Percentiles rank a stretch among this genome's conserved stretches.
Evolutionary conservation across 1,139 yeast genomes (phyloP).

Genomic region (Pichia sp.): DNA sequence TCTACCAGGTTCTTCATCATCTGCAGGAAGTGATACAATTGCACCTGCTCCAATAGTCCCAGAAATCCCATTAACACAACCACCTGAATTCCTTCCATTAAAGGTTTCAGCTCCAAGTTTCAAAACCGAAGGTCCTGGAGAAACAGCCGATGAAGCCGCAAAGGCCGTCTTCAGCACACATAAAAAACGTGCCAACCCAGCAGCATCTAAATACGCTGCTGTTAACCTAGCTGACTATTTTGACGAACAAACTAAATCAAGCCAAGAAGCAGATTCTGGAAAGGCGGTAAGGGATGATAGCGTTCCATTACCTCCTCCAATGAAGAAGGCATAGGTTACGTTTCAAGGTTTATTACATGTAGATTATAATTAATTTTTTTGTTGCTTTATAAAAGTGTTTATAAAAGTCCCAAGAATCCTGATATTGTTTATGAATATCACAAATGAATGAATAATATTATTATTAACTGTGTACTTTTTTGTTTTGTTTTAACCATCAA

Average conservation of each 20-base stretch:
- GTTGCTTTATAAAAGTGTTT: no score
- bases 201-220: conserved; percentile 3
- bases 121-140: conserved; percentile 5
- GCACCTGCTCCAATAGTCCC: background rate
- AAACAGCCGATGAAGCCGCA: conserved; percentile 16
- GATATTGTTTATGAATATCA: background rate
- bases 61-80: conserved; percentile 11
- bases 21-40: background rate
- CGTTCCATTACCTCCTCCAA: conserved; percentile 15
- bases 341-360: background rate
- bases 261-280: conserved; percentile 3
- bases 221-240: conserved; percentile 14
- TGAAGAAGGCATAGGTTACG: conserved; percentile 2
- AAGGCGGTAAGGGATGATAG: background rate
- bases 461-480: no score
- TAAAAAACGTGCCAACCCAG: conserved; percentile 9
- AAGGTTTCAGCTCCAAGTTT: conserved; percentile 15
- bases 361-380: background rate
- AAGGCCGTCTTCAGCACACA: conserved; percentile 9
- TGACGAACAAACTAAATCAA: conserved; percentile 17
- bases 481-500: conserved; percentile 29
- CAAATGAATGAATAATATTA: conserved; percentile 1
- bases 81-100: conserved; percentile 17
- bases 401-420: background rate
- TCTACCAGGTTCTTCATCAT: background rate